Evolutionary conservation across 352 stramenopile species (phyloP), one percentile per base, ranked within the genome.

Genomic region (Thalassiosira pacifica): DNA sequence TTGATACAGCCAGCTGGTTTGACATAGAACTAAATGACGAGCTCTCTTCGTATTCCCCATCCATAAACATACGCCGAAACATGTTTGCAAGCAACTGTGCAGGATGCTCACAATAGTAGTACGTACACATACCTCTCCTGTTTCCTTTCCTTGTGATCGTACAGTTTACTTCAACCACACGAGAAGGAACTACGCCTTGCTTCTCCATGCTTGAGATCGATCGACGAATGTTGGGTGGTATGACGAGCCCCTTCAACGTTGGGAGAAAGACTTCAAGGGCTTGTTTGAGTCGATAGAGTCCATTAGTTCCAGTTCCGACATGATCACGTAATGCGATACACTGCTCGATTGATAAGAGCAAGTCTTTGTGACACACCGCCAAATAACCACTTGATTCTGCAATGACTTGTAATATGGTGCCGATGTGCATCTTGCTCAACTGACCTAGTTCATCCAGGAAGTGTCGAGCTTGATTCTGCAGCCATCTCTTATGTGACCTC

Each of bases 111-210:
- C 13, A n/a, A 22, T 42, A 67, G 19, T 67, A 67, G 22, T 45
- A 67, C 16, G 22, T 67, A 27, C 59, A 67, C 59, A 40, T 42
- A 67, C 59, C 59, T 22, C 16, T 67, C 19, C 22, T 67, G 29
- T 67, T 67, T 10, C 29, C 59, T 6, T 34, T 34, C 29, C 42
- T 67, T 13, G 59, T 45, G 13, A 45, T 67, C 4, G 53, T 63
- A 31, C 45, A 57, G 19, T n/a, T 22, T 22, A 57, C 45, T 57
- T 57, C 45, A 57, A 57, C 16, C 10, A 19, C 10, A 5, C 3
- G 10, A 4, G 45, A 57, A 22, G 45, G 45, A 2, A 57, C 45
- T 19, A 57, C 45, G 19, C 45, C 45, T 22, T 57, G 10, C 3
- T 24, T 26, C 45, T 57, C 19, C 45, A 57, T 57, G 6, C 37